Evolutionary conservation across 2,329 filamentous ascomycete species (phyloP), one percentile per base, ranked within the genome.

Genomic region (Chalaropsis ovoidea): DNA sequence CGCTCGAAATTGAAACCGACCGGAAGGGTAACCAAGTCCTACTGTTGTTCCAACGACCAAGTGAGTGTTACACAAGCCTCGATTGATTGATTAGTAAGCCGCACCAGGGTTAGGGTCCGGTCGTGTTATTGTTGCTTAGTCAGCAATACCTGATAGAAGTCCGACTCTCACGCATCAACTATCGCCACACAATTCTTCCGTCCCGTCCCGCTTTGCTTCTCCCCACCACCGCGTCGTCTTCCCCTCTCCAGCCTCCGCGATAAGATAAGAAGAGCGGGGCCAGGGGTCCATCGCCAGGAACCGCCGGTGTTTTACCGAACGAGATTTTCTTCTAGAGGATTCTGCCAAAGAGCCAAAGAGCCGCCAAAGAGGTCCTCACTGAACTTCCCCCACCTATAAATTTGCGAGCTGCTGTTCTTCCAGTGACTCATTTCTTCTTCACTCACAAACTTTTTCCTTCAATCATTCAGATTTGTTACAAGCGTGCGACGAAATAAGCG

Each of bases 291-390:
- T 22, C 10, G 35, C 22, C n/a, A 58, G 15, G 31, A 13, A 31
- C 45, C 22, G 31, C 66, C 66, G 62, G 58, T 19, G 49, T 67
- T 67, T 67, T 67, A 49, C 66, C 66, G 62, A 43, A 6, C 31
- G 6, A 41, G 62, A 49, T 52, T 63, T 66, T 64, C 66, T 67
- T 67, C 63, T 67, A 67, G 66, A 67, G 63, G 63, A 65, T 67
- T 67, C 66, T 58, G 45, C 54, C 47, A 52, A 24, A 52, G 22
- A 52, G n/a, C n/a, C n/a, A n/a, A n/a, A n/a, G n/a, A n/a, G n/a
- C n/a, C n/a, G n/a, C n/a, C 35, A 42, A 22, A 64, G 24, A 42
- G 35, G 11, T 22, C 47, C 52, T 60, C 27, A 45, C 31, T 62
- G 52, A 31, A 31, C 62, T 35, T 52, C 35, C 35, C 49, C 47